A percentile compares a stretch with the other conserved stretches of the same genome.
These are phyloP conservation scores for Metarhizium guizhouense DNA, from an alignment of 2,329 filamentous ascomycete species.

Conservation along the genomic window DNA sequence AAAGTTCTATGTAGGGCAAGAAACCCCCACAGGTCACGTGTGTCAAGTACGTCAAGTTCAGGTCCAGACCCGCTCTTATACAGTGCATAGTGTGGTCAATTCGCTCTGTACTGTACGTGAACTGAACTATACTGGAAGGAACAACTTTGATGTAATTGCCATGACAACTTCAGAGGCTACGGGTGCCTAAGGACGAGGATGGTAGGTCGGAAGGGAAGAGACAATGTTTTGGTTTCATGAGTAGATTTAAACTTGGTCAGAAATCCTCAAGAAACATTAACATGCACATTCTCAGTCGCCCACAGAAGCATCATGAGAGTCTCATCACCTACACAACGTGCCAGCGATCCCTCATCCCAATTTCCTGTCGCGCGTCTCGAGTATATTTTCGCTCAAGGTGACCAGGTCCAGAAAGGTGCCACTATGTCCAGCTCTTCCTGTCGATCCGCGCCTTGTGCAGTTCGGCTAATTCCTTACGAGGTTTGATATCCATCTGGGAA, in stretches of 20 bases:
- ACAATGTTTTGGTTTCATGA: not conserved
- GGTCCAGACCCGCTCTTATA: not conserved
- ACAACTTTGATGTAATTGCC: not conserved
- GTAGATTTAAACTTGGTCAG: no score
- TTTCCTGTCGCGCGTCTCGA: conserved; percentile 3
- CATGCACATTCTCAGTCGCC: not conserved
- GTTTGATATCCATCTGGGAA: conserved; percentile 19
- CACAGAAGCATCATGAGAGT: not conserved
- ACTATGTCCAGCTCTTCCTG: not conserved
- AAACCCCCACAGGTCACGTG: conserved; percentile 28
- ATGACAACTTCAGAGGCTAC: not conserved
- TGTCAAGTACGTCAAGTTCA: not conserved
- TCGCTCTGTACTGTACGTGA: not conserved
- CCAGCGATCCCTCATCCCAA: not conserved
- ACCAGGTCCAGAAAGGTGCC: conserved; percentile 3
- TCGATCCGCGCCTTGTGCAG: not conserved
- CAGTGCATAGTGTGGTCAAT: not conserved
- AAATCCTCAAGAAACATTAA: no score
- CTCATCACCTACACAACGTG: not conserved
- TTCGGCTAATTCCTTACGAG: conserved; percentile 10
- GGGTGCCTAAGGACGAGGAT: not conserved
- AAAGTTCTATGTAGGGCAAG: conserved; percentile 25
- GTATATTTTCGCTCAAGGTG: conserved; percentile 1
- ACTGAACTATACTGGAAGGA: not conserved
- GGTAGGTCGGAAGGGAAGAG: not conserved